A percentile compares a stretch with the other conserved stretches of the same genome.
Evolutionary conservation across 108 stramenopile species (phyloP).

Genomic region (Skeletonema potamos): DNA sequence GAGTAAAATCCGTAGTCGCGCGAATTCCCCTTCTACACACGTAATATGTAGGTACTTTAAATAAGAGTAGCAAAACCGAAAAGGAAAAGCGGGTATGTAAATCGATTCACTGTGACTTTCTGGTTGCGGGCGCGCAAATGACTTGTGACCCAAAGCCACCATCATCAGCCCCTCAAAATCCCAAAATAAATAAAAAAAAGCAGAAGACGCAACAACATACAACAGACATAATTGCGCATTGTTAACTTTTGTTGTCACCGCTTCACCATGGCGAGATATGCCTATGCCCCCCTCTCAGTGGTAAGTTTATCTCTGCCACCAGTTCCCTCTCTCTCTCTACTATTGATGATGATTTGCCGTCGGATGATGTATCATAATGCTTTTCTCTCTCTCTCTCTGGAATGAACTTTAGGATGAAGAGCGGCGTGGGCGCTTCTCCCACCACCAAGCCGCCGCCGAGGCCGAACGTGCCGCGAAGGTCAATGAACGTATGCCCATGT

Average conservation of each 20-base stretch:
- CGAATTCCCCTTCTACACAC: no score
- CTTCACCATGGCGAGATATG: constrained; percentile 81
- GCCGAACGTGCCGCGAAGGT: constrained; percentile 60
- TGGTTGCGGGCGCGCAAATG: no score
- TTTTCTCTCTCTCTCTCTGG: background rate
- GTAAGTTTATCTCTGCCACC: constrained; percentile 47
- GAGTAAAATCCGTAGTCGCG: no score
- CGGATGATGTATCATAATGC: background rate
- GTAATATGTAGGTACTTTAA: no score
- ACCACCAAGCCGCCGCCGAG: constrained; percentile 27
- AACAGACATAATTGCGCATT: no score
- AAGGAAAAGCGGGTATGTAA: no score
- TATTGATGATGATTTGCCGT: background rate
- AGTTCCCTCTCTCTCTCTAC: background rate
- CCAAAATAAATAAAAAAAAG: no score
- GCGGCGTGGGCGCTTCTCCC: constrained; percentile 25
- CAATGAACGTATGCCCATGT: constrained; percentile 88
- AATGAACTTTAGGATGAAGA: constrained; percentile 25
- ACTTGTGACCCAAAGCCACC: no score
- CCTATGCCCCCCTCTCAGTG: constrained; percentile 86
- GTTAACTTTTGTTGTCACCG: background rate
- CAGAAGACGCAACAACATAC: no score
- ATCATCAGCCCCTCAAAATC: no score
- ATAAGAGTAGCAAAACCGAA: no score
- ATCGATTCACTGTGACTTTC: no score